Evolutionary conservation across 495 filamentous ascomycete genomes (phyloP).

Genomic region (Evernia prunastri): DNA sequence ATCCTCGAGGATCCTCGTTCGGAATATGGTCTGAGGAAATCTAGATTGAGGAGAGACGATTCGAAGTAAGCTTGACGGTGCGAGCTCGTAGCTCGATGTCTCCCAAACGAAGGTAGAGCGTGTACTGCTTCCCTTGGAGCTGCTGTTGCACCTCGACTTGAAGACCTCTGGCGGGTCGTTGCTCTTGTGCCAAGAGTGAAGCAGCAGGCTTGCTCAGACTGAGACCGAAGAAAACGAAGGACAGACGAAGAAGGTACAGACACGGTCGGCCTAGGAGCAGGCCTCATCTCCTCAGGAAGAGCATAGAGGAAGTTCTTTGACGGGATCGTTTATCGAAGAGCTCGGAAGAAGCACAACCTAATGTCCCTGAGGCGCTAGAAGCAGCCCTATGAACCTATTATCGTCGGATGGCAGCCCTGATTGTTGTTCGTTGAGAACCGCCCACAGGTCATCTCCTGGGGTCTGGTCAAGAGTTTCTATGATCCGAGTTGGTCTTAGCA

Average conservation of each 20-base stretch:
- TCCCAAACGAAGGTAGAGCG: slow-evolving; percentile 18
- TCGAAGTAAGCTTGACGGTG: slow-evolving; percentile 32
- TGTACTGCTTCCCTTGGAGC: neutral
- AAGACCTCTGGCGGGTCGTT: slow-evolving; percentile 22
- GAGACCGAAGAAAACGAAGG: slow-evolving; percentile 55
- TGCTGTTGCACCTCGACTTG: neutral
- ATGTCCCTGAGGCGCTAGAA: too few relatives aligned
- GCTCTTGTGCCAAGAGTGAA: slow-evolving; percentile 33
- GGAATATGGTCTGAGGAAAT: slow-evolving; percentile 37
- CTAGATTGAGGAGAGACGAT: slow-evolving; percentile 39
- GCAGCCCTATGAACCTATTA: too few relatives aligned
- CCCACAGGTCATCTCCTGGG: too few relatives aligned
- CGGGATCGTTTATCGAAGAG: neutral
- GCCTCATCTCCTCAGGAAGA: slow-evolving; percentile 19
- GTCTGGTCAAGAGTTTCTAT: too few relatives aligned
- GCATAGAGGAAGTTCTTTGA: neutral
- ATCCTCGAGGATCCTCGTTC: slow-evolving; percentile 20
- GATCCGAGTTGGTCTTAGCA: too few relatives aligned
- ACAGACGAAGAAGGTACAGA: slow-evolving; percentile 52
- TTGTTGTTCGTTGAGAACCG: too few relatives aligned
- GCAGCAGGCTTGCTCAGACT: slow-evolving; percentile 48
- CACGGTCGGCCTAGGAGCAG: slow-evolving; percentile 4
- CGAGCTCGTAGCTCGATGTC: slow-evolving; percentile 28
- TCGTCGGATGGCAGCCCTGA: too few relatives aligned
- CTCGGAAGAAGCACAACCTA: too few relatives aligned